Evolutionary conservation across 306 rosid genomes (phyloP), one percentile per base, ranked within the genome.

Genomic region (Carpinus viminea): DNA sequence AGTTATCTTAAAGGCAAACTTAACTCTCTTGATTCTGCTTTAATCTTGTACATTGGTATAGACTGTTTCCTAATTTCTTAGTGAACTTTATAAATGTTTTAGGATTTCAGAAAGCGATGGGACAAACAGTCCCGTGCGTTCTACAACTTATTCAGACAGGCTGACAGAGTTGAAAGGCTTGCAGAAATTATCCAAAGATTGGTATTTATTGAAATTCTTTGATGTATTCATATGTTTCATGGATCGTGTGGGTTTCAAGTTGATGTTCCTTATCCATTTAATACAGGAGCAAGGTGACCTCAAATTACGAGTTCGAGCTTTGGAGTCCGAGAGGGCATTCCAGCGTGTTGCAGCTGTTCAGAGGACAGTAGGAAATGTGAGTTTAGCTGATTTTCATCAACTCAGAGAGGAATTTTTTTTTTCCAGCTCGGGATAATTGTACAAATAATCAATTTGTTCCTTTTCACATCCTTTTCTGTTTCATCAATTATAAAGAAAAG

Each of bases 301-400:
- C 61, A 96, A 96, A 83, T 96, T 96, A 65, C 86, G 99, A 86
- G 99, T 96, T 79, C 93, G 98, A 72, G 78, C 99, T 59, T 83
- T 96, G 89, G 99, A 96, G 85, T 93, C 99, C 75, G 99, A 96
- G 87, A 89, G 99, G 83, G 89, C 99, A 85, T 93, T 96, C 85
- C 96, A 96, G 82, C 97, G 99, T n/a, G 86, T 96, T 64, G 98
- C 98, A 20, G 60, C 92, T 69, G 92, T 93, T 83, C 99, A 96
- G 88, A 93, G 86, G 88, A 93, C 96, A 68, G 78, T 93, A 68
- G 96, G 94, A 76, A 91, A 85, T 96, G 99, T 96, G 87, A 89
- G 99, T 91, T 83, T 17, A 70, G 76, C 78, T 79, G 50, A 64
- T 73, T 68, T n/a, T 85, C 72, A 52, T 59, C 50, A 66, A 66